Conservation (phyloP, 306 rosid genomes). For the Citrullus colocynthis region DNA sequence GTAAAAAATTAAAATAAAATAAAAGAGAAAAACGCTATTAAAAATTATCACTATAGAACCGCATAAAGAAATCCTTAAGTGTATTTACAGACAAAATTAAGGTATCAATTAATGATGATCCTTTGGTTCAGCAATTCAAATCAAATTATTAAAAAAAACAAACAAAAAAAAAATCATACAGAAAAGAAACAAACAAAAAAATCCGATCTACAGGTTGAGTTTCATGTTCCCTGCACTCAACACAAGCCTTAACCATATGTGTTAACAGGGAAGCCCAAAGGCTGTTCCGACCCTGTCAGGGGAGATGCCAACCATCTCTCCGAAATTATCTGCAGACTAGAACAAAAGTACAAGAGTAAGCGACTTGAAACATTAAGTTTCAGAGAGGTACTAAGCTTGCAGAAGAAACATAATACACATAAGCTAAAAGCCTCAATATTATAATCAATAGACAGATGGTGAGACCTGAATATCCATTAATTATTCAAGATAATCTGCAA, state of each 20-base stretch:
- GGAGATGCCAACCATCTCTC: neutral
- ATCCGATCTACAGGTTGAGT: neutral
- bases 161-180: too few relatives aligned
- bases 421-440: neutral
- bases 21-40: slow-evolving; percentile 5
- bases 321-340: neutral
- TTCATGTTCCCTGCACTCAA: neutral
- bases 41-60: neutral
- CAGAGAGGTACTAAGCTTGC: neutral
- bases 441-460: neutral
- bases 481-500: neutral
- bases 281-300: neutral
- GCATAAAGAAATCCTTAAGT: neutral
- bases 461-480: neutral
- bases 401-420: neutral
- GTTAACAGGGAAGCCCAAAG: neutral
- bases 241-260: neutral
- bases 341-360: neutral
- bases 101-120: neutral
- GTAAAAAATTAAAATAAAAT: neutral
- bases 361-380: neutral
- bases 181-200: too few relatives aligned
- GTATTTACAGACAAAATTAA: neutral
- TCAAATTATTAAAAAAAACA: neutral
- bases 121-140: neutral